Conservation (phyloP, 2,329 filamentous ascomycete genomes). For the Aspergillus sojae region DNA sequence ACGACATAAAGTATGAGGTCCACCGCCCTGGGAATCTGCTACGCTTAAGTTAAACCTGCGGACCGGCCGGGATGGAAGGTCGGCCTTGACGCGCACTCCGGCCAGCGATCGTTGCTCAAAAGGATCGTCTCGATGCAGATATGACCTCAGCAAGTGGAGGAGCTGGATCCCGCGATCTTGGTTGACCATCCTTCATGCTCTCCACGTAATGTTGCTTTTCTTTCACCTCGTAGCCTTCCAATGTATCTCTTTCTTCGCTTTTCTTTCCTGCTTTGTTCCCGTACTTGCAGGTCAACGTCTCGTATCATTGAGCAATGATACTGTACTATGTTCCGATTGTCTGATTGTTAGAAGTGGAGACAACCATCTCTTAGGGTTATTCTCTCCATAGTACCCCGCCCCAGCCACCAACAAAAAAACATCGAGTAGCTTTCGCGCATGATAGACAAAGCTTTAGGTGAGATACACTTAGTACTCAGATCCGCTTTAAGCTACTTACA, state of each 20-base stretch:
- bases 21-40: not conserved
- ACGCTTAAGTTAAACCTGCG: constrained; percentile 9
- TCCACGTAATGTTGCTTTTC: not conserved
- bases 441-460: not conserved
- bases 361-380: not conserved
- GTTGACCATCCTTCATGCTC: not conserved
- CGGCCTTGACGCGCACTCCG: constrained; percentile 19
- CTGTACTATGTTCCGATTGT: not conserved
- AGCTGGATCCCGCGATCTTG: not conserved
- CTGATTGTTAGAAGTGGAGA: not conserved
- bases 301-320: not conserved
- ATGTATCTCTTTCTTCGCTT: not conserved
- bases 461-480: not conserved
- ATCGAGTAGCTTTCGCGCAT: not conserved
- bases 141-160: constrained; percentile 17
- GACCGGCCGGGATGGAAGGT: constrained; percentile 6
- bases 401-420: not conserved
- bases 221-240: not conserved
- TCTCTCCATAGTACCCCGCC: not conserved
- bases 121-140: constrained; percentile 5
- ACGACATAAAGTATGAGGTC: not conserved
- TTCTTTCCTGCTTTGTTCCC: not conserved
- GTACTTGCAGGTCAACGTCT: not conserved
- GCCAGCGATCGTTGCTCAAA: constrained; percentile 20
- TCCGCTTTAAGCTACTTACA: constrained; percentile 1